phyloP scores from a whole-genome alignment of 2,329 filamentous ascomycete species.

The Scopulariopsis brevicaulis region DNA sequence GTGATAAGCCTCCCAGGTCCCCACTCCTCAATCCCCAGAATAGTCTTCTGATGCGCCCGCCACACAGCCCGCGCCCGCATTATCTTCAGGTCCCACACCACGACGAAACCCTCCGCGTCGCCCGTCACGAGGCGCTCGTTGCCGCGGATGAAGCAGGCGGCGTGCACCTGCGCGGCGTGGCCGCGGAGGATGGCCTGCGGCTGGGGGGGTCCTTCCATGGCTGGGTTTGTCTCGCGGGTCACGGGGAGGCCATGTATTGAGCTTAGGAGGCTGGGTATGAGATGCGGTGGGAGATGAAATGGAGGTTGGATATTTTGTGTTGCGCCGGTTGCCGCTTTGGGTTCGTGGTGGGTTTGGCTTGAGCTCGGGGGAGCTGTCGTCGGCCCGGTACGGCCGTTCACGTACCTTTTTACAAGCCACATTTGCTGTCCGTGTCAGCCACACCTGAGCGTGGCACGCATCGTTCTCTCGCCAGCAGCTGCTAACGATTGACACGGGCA shows the following conservation, averaged over 20 bases:
- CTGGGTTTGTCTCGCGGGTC: background rate
- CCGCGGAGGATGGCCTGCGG: conserved; percentile 66
- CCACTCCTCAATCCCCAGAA: conserved; percentile 67
- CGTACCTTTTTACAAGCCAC: background rate
- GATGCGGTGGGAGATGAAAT: background rate
- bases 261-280: too few species aligned
- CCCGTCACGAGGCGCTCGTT: conserved; percentile 75
- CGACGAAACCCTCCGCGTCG: conserved; percentile 81
- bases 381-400: background rate
- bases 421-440: background rate
- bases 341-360: background rate
- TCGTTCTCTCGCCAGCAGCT: background rate
- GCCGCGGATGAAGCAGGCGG: conserved; percentile 56
- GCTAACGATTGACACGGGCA: background rate
- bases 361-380: background rate
- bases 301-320: background rate
- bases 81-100: conserved; percentile 73
- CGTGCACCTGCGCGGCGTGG: conserved; percentile 71
- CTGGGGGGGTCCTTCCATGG: conserved; percentile 13
- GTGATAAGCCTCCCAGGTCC: conserved; percentile 66
- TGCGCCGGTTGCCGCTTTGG: background rate
- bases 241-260: background rate
- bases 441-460: background rate
- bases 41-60: conserved; percentile 69
- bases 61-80: conserved; percentile 77